Evolutionary conservation across 805 yeast genomes (phyloP), one percentile per base, ranked within the genome.

Genomic region (Dipodascus geniculatus): DNA sequence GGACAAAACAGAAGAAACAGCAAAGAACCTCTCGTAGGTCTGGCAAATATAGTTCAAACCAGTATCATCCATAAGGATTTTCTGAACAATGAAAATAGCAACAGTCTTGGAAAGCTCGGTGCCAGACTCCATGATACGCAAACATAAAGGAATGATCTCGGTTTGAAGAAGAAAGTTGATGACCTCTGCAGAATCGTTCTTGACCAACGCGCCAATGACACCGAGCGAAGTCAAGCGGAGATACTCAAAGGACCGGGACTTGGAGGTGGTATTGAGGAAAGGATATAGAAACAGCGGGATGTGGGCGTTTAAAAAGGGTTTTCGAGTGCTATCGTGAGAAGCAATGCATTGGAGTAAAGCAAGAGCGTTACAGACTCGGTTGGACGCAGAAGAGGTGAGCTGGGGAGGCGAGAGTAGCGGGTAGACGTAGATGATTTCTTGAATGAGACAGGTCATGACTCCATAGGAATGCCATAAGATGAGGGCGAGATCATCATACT

Each of bases 271-370:
- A 64, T 89, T 88, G 64, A 91, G 76, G 64, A 91, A 91, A 28
- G 99, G 99, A 70, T 93, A 93, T 55, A 91, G 73, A 61, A 89
- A 93, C 50, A 93, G 74, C 50, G 98, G 96, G 55, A 91, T 81
- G 63, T 93, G 96, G 1, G 98, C 96, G 67, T 81, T 83, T 57
- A 91, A 72, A 61, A 91, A 91, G 53, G 85, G 76, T 28, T 80
- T 82, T 65, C 96, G 81, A 0, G 98, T 93, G 58, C 88, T 96
- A 42, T 83, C 82, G 66, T 93, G 96, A 1, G 96, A 86, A 1
- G 99, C 99, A 47, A 91, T 96, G 70, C 99, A 93, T 69, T 91
- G 99, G 59, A 91, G 75, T 50, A 93, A 76, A 6, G 96, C 97
- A 61, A 91, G 73, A 0, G 98, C 97, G 70, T 93, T 91, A 69